These are phyloP conservation scores for Alternaria consortialis DNA, from an alignment of 2,329 filamentous ascomycete genomes.

Conservation along the genomic window DNA sequence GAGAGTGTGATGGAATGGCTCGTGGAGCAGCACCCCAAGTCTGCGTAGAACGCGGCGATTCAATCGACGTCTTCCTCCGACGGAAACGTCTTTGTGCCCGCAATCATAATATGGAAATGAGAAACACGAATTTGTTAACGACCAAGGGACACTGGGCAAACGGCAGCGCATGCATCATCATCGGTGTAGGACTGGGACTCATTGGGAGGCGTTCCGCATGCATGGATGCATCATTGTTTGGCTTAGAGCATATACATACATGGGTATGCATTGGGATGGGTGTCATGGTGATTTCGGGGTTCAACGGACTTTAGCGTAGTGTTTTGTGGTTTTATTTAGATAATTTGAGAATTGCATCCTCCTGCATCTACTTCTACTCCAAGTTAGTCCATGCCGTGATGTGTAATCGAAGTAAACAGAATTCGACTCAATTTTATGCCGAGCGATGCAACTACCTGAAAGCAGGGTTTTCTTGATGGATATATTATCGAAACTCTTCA, in stretches of 20 bases:
- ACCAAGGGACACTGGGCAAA: conserved; percentile 1
- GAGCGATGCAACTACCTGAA: not conserved
- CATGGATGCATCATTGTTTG: conserved; percentile 13
- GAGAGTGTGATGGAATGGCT: conserved; percentile 94
- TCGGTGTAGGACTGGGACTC: conserved; percentile 10
- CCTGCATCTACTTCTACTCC: not conserved
- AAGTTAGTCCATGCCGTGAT: not conserved
- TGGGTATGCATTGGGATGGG: conserved; percentile 2
- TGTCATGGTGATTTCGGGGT: not conserved
- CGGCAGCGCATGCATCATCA: conserved; percentile 13
- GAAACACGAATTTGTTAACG: conserved; percentile 16
- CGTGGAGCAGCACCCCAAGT: conserved; percentile 55
- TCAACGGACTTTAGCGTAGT: not conserved
- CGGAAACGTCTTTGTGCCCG: conserved; percentile 6
- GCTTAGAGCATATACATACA: conserved; percentile 14
- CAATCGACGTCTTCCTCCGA: not conserved
- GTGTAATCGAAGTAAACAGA: not conserved
- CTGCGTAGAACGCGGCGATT: conserved; percentile 30
- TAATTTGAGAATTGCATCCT: conserved; percentile 5
- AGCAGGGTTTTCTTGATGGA: not conserved
- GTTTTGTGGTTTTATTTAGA: not conserved
- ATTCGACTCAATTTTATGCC: too few species aligned
- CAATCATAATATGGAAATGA: conserved; percentile 21
- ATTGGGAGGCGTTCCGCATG: conserved; percentile 21
- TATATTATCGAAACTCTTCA: not conserved